phyloP scores from a whole-genome alignment of 306 rosid species.

The Alnus glutinosa region DNA sequence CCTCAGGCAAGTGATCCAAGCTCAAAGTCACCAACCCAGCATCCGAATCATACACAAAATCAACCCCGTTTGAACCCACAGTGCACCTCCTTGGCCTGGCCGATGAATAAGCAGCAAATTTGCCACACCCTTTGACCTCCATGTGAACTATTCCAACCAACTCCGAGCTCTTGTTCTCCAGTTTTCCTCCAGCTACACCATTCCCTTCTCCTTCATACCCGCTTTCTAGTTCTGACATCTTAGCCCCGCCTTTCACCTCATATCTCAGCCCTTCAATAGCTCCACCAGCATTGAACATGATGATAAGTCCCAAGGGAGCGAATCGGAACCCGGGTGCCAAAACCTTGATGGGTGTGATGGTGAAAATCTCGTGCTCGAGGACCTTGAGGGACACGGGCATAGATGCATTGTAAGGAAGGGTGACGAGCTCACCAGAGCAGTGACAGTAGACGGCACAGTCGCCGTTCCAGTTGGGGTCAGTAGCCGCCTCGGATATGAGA shows the following conservation, averaged over 20 bases:
- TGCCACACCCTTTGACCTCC: conserved; percentile 82
- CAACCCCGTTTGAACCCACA: conserved; percentile 41
- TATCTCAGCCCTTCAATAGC: conserved; percentile 67
- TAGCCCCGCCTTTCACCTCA: conserved; percentile 23
- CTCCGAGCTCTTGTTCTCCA: conserved; percentile 31
- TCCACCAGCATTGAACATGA: conserved; percentile 89
- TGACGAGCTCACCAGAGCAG: conserved; percentile 41
- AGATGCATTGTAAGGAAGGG: conserved; percentile 63
- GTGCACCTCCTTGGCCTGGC: conserved; percentile 57
- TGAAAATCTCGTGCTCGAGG: conserved; percentile 67
- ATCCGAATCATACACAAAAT: conserved; percentile 45
- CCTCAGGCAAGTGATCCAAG: conserved; percentile 62
- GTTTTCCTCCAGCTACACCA: background rate
- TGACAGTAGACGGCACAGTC: conserved; percentile 61
- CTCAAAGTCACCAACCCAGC: conserved; percentile 56
- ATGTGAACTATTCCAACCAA: conserved; percentile 43
- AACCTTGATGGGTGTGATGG: conserved; percentile 67
- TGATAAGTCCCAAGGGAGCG: conserved; percentile 72
- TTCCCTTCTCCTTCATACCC: conserved; percentile 17
- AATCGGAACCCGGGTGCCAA: conserved; percentile 49
- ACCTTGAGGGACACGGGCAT: conserved; percentile 76
- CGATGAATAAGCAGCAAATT: conserved; percentile 72
- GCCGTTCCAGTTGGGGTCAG: conserved; percentile 56
- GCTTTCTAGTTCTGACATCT: conserved; percentile 5
- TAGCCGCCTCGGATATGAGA: conserved; percentile 47